Evolutionary conservation across 768 basidiomycete genomes (phyloP).

Genomic region (Galerina marginata): DNA sequence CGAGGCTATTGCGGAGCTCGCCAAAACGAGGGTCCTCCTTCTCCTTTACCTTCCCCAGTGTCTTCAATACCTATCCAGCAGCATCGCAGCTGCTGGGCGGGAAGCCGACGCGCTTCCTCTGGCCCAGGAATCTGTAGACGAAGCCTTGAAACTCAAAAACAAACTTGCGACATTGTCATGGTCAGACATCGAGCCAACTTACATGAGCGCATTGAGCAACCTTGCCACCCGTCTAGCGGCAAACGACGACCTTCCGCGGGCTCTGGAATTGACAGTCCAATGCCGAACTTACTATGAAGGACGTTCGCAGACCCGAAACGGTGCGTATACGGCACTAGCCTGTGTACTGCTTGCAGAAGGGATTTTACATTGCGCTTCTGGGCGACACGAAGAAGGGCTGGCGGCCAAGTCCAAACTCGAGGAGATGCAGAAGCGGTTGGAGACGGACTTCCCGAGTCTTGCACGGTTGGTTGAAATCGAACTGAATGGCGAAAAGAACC

Average conservation of each 20-base stretch:
- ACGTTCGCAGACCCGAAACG: neutral
- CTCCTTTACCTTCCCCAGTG: slow-evolving; percentile 6
- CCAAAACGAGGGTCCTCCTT: neutral
- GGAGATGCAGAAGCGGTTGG: slow-evolving; percentile 10
- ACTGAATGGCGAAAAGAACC: slow-evolving; percentile 3
- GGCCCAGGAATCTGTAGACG: slow-evolving; percentile 11
- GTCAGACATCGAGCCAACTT: slow-evolving; percentile 12
- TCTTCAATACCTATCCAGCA: slow-evolving; percentile 3
- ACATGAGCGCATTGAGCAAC: slow-evolving; percentile 4
- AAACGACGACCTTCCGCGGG: neutral
- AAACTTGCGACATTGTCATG: slow-evolving; percentile 9
- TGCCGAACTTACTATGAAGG: slow-evolving; percentile 8
- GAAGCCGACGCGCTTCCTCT: slow-evolving; percentile 8
- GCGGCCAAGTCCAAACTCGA: neutral
- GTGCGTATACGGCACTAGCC: neutral
- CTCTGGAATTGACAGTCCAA: slow-evolving; percentile 1
- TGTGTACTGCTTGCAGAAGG: slow-evolving; percentile 3
- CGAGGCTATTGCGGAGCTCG: neutral
- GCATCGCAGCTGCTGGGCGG: slow-evolving; percentile 1
- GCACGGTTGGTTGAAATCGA: slow-evolving; percentile 7
- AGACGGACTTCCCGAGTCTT: slow-evolving; percentile 8
- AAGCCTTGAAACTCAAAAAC: slow-evolving; percentile 2
- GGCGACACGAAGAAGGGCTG: slow-evolving; percentile 10
- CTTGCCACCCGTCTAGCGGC: slow-evolving; percentile 8
- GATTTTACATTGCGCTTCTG: slow-evolving; percentile 1